Conservation (phyloP, 441 rosid genomes). For the Raphanus hybrid region DNA sequence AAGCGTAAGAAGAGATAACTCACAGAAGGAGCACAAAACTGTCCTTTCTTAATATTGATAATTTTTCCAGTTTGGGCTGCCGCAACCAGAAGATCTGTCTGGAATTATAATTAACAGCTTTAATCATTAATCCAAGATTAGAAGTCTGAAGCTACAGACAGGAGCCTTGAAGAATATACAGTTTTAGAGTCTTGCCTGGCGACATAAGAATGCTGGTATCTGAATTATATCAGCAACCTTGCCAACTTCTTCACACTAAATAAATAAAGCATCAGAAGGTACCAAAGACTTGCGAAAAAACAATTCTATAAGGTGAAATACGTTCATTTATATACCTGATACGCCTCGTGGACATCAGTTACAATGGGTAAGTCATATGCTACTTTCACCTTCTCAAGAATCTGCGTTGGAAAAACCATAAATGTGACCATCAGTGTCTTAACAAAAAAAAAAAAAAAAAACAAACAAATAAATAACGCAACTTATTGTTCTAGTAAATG, state of each 20-base stretch:
- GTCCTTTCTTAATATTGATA: conserved; percentile 90
- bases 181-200: conserved; percentile 62
- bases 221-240: conserved; percentile 88
- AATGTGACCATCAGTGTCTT: conserved; percentile 17
- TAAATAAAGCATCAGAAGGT: conserved; percentile 21
- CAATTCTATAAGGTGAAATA: not conserved
- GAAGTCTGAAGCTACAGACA: conserved; percentile 21
- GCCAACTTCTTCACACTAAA: conserved; percentile 82
- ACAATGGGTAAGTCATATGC: conserved; percentile 80
- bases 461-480: not conserved
- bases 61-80: conserved; percentile 94
- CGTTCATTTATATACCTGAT: conserved; percentile 60
- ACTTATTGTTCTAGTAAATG: not conserved
- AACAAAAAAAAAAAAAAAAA: not conserved
- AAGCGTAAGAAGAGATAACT: conserved; percentile 44
- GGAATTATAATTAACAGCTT: conserved; percentile 32
- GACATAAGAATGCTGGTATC: conserved; percentile 96
- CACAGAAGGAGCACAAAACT: conserved; percentile 88
- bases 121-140: conserved; percentile 3
- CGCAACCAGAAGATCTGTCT: conserved; percentile 93
- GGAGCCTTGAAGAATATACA: not conserved
- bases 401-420: conserved; percentile 53
- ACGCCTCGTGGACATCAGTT: conserved; percentile 88
- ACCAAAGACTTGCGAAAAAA: conserved; percentile 25
- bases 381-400: conserved; percentile 88